These are phyloP conservation scores for Apiospora sp. DNA, from an alignment of 2,329 filamentous ascomycete species.

Conservation along the genomic window DNA sequence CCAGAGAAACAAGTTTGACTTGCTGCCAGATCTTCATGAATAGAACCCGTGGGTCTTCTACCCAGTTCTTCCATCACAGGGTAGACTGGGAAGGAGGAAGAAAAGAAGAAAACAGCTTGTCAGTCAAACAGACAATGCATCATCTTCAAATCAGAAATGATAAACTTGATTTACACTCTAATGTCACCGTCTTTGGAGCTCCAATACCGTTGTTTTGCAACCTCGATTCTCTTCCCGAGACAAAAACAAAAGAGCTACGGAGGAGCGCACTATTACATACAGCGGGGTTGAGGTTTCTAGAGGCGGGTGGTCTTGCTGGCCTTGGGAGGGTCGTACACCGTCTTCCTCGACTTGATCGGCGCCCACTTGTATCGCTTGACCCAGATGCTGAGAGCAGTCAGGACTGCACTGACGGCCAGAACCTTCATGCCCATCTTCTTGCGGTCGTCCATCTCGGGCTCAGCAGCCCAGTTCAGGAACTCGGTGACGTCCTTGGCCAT, in stretches of 20 bases:
- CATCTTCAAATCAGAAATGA: constrained; percentile 30
- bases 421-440: constrained; percentile 99
- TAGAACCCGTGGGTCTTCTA: neutral
- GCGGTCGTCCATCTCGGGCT: constrained; percentile 98
- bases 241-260: constrained; percentile 42
- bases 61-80: neutral
- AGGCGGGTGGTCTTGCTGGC: constrained; percentile 56
- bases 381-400: constrained; percentile 92
- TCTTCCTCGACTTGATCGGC: constrained; percentile 93
- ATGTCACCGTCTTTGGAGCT: constrained; percentile 42
- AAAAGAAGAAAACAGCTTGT: neutral
- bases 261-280: constrained; percentile 43
- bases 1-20: neutral
- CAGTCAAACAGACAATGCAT: neutral
- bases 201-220: constrained; percentile 35
- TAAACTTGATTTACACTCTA: constrained; percentile 50
- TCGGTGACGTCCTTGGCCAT: constrained; percentile 99
- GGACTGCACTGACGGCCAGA: constrained; percentile 76
- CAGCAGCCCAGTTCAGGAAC: constrained; percentile 98
- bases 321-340: constrained; percentile 83
- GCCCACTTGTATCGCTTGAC: constrained; percentile 99
- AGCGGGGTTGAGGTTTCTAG: constrained; percentile 43
- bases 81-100: neutral
- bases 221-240: constrained; percentile 38
- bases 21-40: neutral